Conservation (phyloP, 2,329 filamentous ascomycete genomes). For the Trichophyton verrucosum region DNA sequence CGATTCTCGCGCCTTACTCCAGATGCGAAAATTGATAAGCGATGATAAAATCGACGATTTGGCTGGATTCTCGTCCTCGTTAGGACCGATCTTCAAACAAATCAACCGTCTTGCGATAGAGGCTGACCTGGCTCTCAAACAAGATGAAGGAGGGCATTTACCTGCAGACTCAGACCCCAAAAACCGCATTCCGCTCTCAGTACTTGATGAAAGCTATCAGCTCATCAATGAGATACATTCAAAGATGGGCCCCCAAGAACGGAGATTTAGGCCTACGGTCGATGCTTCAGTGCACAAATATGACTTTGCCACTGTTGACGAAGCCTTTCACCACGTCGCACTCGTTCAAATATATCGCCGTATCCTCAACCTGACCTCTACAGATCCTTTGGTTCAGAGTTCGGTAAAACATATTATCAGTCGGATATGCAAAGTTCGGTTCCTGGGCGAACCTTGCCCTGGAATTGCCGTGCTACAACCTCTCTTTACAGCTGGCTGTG, state of each 20-base stretch:
- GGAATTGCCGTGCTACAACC: conserved; percentile 55
- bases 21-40: conserved; percentile 9
- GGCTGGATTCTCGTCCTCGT: conserved; percentile 12
- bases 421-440: conserved; percentile 11
- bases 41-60: conserved; percentile 14
- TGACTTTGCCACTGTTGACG: conserved; percentile 12
- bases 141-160: not conserved
- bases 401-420: conserved; percentile 13
- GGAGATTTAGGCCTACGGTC: conserved; percentile 11
- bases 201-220: conserved; percentile 10
- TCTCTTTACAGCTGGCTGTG: conserved; percentile 51
- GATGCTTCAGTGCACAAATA: conserved; percentile 10
- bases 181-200: conserved; percentile 4
- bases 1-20: conserved; percentile 6
- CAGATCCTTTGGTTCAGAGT: conserved; percentile 11
- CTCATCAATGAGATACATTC: conserved; percentile 10
- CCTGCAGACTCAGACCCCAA: not conserved
- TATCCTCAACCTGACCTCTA: conserved; percentile 13
- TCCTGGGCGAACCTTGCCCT: conserved; percentile 30
- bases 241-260: conserved; percentile 9
- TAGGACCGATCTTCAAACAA: conserved; percentile 12
- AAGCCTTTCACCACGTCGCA: conserved; percentile 15
- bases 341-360: conserved; percentile 13
- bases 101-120: conserved; percentile 13
- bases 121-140: not conserved